phyloP scores from a whole-genome alignment of 2,329 filamentous ascomycete species.

The Simplicillium aogashimaense region DNA sequence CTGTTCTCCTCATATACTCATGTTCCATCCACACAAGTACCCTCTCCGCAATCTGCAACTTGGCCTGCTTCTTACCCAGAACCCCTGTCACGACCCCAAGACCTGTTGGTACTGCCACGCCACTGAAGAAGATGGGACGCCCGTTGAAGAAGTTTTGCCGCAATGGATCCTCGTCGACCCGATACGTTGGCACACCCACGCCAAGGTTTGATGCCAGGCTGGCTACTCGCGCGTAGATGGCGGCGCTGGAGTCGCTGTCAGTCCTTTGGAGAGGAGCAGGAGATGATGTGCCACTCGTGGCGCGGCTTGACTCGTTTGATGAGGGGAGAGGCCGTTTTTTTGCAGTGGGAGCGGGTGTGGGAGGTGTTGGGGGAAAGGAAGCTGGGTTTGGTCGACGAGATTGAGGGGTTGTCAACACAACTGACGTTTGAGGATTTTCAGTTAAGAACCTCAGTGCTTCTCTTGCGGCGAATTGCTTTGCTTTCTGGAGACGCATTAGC shows the following conservation, averaged over 20 bases:
- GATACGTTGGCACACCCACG: slow-evolving; percentile 23
- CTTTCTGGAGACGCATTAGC: too few species aligned
- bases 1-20: slow-evolving; percentile 9
- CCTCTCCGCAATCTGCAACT: slow-evolving; percentile 26
- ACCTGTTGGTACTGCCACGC: slow-evolving; percentile 17
- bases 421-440: slow-evolving; percentile 3
- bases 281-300: slow-evolving; percentile 1
- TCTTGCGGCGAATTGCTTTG: slow-evolving; percentile 43
- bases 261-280: background rate
- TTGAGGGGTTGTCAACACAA: too few species aligned
- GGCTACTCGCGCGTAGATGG: slow-evolving; percentile 16
- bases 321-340: too few species aligned
- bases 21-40: slow-evolving; percentile 26
- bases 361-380: too few species aligned
- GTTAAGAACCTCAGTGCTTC: slow-evolving; percentile 33
- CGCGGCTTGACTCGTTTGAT: too few species aligned
- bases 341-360: too few species aligned
- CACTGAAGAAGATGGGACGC: slow-evolving; percentile 20
- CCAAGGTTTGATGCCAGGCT: slow-evolving; percentile 22
- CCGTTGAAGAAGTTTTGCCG: slow-evolving; percentile 24
- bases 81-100: slow-evolving; percentile 23
- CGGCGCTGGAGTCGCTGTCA: slow-evolving; percentile 1
- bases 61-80: slow-evolving; percentile 22
- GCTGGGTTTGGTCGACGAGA: too few species aligned
- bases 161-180: slow-evolving; percentile 11